A percentile compares a stretch with the other conserved stretches of the same genome.
phyloP scores from a whole-genome alignment of 768 basidiomycete genomes.

The Hericium erinaceus region DNA sequence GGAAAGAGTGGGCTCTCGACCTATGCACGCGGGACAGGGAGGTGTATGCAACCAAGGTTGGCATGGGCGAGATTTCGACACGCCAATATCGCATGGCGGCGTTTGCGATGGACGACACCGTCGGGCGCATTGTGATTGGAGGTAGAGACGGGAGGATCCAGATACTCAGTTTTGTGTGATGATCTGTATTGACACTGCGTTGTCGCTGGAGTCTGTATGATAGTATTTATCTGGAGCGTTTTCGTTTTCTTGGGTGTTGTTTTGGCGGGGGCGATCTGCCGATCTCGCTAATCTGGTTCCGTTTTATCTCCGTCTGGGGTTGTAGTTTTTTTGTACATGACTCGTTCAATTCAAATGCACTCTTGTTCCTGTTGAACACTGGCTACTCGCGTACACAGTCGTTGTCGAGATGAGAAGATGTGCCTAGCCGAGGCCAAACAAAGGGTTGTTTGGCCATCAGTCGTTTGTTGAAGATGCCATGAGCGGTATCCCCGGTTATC shows the following conservation, averaged over 20 bases:
- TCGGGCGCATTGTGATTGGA: slow-evolving; percentile 26
- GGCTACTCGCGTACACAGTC: too few species aligned
- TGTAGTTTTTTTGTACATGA: too few species aligned
- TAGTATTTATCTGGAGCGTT: background rate
- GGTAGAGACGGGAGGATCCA: slow-evolving; percentile 24
- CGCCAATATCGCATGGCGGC: slow-evolving; percentile 21
- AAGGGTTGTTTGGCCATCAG: background rate
- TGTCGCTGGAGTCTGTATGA: background rate
- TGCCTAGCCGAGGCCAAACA: slow-evolving; percentile 20
- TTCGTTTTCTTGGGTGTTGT: background rate
- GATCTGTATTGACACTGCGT: background rate
- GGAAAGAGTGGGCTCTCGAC: slow-evolving; percentile 9
- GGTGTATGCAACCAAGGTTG: slow-evolving; percentile 22
- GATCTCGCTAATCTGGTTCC: background rate
- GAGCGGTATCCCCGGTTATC: too few species aligned
- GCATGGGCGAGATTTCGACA: slow-evolving; percentile 22
- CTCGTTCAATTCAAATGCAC: too few species aligned
- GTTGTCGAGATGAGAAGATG: background rate
- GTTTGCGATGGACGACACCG: slow-evolving; percentile 24
- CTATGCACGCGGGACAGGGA: slow-evolving; percentile 18
- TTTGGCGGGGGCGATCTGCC: background rate
- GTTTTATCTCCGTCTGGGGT: too few species aligned
- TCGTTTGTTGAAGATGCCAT: too few species aligned
- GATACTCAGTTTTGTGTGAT: slow-evolving; percentile 24
- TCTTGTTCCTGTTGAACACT: too few species aligned